Base-by-base conservation (phyloP, 345 rosid genomes). In the Eucalyptus virginea region DNA sequence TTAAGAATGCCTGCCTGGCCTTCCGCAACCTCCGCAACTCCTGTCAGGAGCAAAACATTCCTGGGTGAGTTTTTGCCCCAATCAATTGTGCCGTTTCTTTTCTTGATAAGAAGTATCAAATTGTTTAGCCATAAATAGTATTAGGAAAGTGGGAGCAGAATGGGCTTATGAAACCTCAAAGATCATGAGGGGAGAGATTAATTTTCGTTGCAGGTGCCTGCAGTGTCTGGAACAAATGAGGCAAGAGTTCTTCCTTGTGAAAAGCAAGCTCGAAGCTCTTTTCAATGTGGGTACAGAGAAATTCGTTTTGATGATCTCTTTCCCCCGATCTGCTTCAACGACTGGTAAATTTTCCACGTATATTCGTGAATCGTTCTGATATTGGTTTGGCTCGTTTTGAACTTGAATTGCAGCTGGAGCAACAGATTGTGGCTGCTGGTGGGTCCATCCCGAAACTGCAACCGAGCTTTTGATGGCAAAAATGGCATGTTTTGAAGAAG, bases 341-440 rank as follows among this genome's bases (percentile, higher is more conserved):
- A n/a, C 77, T 15, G 21, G 77, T n/a, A 65, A 65, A 4, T 67
- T 32, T 67, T 67, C 11, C 77, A 16, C n/a, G 24, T 12, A 2
- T 62, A 9, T 47, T 72, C 26, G 44, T 30, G 9, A 7, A 72
- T 87, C 45, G 69, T 37, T 67, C 51, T 48, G 19, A 87, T 44
- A 87, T 89, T 51, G 14, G 77, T 91, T 91, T 37, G 40, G 77
- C 6, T 32, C 17, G 9, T 67, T 67, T n/a, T 37, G 40, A 67
- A 32, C 21, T 16, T 89, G 5, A 42, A n/a, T 87, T 90, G 92
- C 95, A 98, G 99, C 87, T 96, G 93, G 99, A 98, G 96, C 97
- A 94, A 89, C 98, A 98, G 90, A 94, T 98, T 87, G 94, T 94
- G 92, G 97, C 98, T 28, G 96, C 96, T 86, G 99, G 99, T 88